Evolutionary conservation across 331 rosid species (phyloP).

Genomic region (Erythrophleum ivorense): DNA sequence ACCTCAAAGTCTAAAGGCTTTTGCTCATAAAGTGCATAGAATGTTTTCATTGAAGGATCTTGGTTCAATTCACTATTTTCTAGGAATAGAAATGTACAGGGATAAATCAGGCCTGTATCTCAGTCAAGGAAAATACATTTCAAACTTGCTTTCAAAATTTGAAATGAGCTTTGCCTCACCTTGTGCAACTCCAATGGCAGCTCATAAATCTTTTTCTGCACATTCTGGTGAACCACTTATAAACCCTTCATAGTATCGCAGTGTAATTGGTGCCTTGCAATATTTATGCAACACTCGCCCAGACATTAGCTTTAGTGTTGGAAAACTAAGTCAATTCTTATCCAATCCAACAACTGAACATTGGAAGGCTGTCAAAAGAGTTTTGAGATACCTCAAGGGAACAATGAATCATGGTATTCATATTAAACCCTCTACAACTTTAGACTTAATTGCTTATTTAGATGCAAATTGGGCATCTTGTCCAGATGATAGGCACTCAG

Average conservation of each 20-base stretch:
- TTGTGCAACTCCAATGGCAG: neutral
- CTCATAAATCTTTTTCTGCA: neutral
- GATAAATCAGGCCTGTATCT: neutral
- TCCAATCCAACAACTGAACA: neutral
- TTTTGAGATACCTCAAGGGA: neutral
- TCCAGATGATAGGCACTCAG: too few relatives aligned
- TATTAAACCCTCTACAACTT: neutral
- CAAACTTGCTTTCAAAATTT: too few relatives aligned
- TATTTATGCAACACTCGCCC: too few relatives aligned
- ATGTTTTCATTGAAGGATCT: too few relatives aligned
- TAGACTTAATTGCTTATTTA: too few relatives aligned
- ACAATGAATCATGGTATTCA: neutral
- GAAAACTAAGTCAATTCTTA: neutral
- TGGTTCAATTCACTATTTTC: too few relatives aligned
- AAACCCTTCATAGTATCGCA: too few relatives aligned
- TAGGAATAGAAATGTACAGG: too few relatives aligned
- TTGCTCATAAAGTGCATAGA: too few relatives aligned
- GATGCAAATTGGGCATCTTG: too few relatives aligned
- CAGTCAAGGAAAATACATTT: neutral
- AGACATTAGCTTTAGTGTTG: neutral
- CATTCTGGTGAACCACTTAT: neutral
- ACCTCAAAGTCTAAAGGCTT: too few relatives aligned
- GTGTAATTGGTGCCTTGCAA: too few relatives aligned
- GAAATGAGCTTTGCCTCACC: neutral
- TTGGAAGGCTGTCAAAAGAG: neutral